These are phyloP conservation scores for Agrocybe pediades DNA, from an alignment of 768 basidiomycete genomes.

Conservation along the genomic window DNA sequence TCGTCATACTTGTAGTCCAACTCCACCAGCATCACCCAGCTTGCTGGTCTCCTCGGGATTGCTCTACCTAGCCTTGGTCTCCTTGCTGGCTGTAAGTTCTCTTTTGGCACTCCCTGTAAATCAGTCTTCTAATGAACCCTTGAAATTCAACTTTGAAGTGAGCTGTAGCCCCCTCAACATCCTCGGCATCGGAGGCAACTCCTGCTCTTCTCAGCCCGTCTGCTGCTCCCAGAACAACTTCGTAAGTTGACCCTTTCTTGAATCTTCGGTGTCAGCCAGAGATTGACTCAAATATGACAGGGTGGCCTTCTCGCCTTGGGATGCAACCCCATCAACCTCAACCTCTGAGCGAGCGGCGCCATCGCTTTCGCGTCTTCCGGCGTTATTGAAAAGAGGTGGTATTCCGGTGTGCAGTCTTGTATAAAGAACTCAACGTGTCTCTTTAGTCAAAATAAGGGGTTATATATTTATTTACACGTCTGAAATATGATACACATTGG, in stretches of 20 bases:
- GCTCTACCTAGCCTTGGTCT: constrained; percentile 8
- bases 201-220: constrained; percentile 15
- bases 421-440: too few relatives aligned
- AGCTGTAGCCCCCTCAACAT: constrained; percentile 14
- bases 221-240: constrained; percentile 18
- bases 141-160: constrained; percentile 6
- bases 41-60: constrained; percentile 15
- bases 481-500: too few relatives aligned
- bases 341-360: too few relatives aligned
- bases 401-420: too few relatives aligned
- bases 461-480: too few relatives aligned
- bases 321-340: constrained; percentile 11
- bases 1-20: background rate
- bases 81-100: constrained; percentile 14
- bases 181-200: constrained; percentile 11
- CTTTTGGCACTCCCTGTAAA: background rate
- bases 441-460: too few relatives aligned
- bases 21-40: background rate
- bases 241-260: background rate
- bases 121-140: background rate
- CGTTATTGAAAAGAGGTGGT: too few relatives aligned
- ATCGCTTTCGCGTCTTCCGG: too few relatives aligned
- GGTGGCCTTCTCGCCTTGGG: constrained; percentile 7
- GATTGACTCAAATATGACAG: background rate
- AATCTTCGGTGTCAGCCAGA: too few relatives aligned